Evolutionary conservation across 176 grass and related monocot genomes (phyloP), one percentile per base, ranked within the genome.

Genomic region (Triticum turgidum): DNA sequence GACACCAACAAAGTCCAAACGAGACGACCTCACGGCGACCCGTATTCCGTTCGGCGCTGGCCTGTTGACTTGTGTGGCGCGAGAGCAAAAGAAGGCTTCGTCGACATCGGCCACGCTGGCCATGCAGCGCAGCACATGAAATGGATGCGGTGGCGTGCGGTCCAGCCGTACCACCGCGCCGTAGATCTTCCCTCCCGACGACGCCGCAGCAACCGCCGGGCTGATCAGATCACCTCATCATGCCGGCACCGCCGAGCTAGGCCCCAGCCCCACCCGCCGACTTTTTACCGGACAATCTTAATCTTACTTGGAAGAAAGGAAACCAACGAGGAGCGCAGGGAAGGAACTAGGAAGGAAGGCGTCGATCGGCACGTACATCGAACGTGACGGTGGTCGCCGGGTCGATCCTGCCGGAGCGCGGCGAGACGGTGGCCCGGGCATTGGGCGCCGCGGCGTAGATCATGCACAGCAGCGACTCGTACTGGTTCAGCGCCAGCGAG

Each of bases 401-500:
- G 29, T 74, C 82, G 7, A 83, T 21, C 87, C 32, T 85, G 21
- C 83, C 85, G 1, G 54, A 65, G 21, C 64, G 22, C 82, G 86
- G 90, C 54, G 82, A 54, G 0, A 88, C 21, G 7, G 29, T 95
- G 24, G 74, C 86, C 61, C 8, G 81, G 0, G 74, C 77, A 10
- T 11, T 69, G 1, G 93, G 90, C 81, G 56, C 83, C 4, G 91
- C 91, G 5, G 90, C 89, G 78, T 98, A 88, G 21, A 98, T 78
- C 86, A 94, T 74, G 86, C 96, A 98, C 17, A 98, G 86, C 49
- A 98, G 65, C 73, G 96, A 98, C 73, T 92, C 89, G 81, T 90
- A 98, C 84, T 98, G 96, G 81, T 98, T 94, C 63, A 95, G 61
- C 84, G 91, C 94, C 65, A 98, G 63, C 51, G 93, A 98, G 90